Conservation (phyloP, 2,329 filamentous ascomycete species). For the Aspergillus sp. region DNA sequence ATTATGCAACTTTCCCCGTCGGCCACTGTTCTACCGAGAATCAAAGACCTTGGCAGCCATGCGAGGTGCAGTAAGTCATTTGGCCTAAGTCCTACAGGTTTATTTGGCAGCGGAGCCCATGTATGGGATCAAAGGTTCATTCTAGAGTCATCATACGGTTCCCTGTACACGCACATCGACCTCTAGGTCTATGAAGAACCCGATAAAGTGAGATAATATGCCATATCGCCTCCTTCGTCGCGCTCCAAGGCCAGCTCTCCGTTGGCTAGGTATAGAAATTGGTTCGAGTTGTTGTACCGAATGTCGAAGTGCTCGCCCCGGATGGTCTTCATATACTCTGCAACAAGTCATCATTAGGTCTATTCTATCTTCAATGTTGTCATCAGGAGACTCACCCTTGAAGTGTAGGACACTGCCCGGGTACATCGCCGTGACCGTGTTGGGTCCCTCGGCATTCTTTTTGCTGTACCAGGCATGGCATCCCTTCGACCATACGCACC, state of each 20-base stretch:
- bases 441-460: slow-evolving; percentile 2
- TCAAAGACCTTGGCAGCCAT: too few relatives aligned
- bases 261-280: slow-evolving; percentile 15
- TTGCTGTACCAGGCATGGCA: slow-evolving; percentile 29
- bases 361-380: neutral
- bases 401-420: slow-evolving; percentile 25
- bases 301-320: slow-evolving; percentile 20
- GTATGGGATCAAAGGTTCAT: too few relatives aligned
- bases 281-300: slow-evolving; percentile 12
- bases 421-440: slow-evolving; percentile 24
- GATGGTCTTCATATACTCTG: slow-evolving; percentile 13
- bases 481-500: slow-evolving; percentile 26
- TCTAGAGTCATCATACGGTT: too few relatives aligned
- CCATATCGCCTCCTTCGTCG: slow-evolving; percentile 7
- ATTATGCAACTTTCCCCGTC: too few relatives aligned
- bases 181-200: neutral
- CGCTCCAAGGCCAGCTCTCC: slow-evolving; percentile 14
- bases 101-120: too few relatives aligned
- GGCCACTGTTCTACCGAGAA: too few relatives aligned
- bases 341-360: neutral
- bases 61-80: too few relatives aligned
- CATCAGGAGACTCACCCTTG: slow-evolving; percentile 11
- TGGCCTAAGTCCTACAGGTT: too few relatives aligned
- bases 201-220: slow-evolving; percentile 9
- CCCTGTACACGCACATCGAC: too few relatives aligned